Base-by-base conservation (phyloP, 2,329 filamentous ascomycete genomes). In the Alternaria sp. region DNA sequence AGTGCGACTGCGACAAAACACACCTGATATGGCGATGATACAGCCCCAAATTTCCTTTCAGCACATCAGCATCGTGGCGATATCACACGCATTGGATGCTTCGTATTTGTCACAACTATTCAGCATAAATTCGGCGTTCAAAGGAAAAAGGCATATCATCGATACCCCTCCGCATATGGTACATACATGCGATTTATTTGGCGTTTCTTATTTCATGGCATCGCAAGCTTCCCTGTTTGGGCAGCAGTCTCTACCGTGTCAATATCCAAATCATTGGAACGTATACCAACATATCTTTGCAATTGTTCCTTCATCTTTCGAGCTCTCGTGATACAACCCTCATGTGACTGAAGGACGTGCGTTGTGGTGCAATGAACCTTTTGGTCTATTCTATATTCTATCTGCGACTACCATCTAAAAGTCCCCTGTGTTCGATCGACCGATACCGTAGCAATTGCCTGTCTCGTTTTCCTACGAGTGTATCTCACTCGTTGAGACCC, bases 151-250 rank as follows among this genome's bases (percentile, higher is more conserved):
- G 46, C 51, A 51, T 31, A 50, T 21, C 23, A 54, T 57, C 36
- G 58, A 64, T 64, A 64, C 61, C 61, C 58, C 53, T 54, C 29
- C 42, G 37, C 59, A 52, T 56, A 42, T 41, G 41, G 50, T 34
- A 42, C 28, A 39, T 57, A 40, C 37, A 57, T 44, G 52, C 14
- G 26, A 55, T 41, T 42, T 46, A 14, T 49, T 33, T 26, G 23
- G 48, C 29, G 39, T 42, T 58, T 54, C 29, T 49, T 10, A 44
- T 36, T 23, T 39, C 24, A 17, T 21, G 48, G 4, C 48, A 50
- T 39, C 34, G n/a, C 48, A 39, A 50, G 23, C 10, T 28, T 10
- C 5, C 14, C 24, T n/a, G 31, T 23, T 28, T 29, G 24, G n/a
- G 34, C 10, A 33, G 33, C 21, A 26, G n/a, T 36, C 29, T 26